Conservation (phyloP, 306 rosid species). For the Vachellia pachyceras region DNA sequence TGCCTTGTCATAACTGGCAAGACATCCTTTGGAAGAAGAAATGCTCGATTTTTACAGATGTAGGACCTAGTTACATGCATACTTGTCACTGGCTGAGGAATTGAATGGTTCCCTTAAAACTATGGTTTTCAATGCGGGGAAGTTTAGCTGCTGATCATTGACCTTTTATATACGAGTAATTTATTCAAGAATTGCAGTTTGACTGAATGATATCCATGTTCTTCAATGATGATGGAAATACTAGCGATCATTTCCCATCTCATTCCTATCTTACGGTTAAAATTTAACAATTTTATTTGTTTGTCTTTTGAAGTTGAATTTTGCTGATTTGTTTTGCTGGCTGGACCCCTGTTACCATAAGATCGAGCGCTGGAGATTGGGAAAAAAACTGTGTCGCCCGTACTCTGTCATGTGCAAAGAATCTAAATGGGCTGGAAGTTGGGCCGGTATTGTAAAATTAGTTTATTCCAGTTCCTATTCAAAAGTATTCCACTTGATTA, state of each 20-base stretch:
- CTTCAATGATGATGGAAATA: background rate
- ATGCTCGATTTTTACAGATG: slow-evolving; percentile 76
- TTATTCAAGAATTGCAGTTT: background rate
- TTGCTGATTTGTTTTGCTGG: background rate
- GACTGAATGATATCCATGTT: background rate
- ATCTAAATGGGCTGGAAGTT: background rate
- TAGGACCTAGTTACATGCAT: slow-evolving; percentile 37
- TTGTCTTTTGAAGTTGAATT: background rate
- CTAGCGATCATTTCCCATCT: background rate
- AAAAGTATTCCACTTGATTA: background rate
- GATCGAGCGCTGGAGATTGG: background rate
- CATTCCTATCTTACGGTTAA: background rate
- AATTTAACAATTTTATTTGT: background rate
- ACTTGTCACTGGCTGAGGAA: slow-evolving; percentile 22
- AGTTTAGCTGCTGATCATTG: background rate
- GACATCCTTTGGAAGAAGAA: slow-evolving; percentile 79
- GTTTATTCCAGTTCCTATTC: background rate
- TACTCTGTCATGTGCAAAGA: background rate
- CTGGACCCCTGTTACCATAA: background rate
- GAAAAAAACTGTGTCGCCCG: background rate
- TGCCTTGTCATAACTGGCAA: slow-evolving; percentile 90
- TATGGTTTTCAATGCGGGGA: background rate
- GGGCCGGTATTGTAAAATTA: background rate
- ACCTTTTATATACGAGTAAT: background rate
- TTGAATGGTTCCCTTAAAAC: background rate